Evolutionary conservation across 1,284 basidiomycete species (phyloP).

Genomic region (Fomitopsis palustris): DNA sequence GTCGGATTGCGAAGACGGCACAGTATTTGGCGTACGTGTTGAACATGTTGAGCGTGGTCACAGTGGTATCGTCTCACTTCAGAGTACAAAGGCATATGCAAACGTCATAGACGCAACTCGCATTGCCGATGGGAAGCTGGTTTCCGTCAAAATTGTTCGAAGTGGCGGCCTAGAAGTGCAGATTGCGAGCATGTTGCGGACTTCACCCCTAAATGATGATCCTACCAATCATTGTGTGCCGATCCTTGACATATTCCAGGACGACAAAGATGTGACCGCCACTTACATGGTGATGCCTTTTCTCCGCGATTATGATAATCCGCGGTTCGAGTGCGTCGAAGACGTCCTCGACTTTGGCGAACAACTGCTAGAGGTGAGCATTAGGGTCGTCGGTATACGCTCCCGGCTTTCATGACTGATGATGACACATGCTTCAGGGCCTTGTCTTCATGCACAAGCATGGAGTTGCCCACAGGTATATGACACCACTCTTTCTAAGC

Average conservation of each 20-base stretch:
- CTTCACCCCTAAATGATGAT: constrained; percentile 17
- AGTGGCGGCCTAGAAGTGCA: constrained; percentile 15
- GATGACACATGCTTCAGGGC: constrained; percentile 13
- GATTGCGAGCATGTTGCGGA: constrained; percentile 11
- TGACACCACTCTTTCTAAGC: too few species aligned
- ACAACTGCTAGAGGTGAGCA: constrained; percentile 24
- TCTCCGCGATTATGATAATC: constrained; percentile 21
- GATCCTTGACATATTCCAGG: constrained; percentile 15
- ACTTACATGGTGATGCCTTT: constrained; percentile 24
- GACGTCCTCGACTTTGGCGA: constrained; percentile 24
- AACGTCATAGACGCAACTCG: constrained; percentile 24
- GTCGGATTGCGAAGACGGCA: too few species aligned
- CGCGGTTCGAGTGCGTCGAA: constrained; percentile 17
- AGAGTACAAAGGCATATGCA: too few species aligned
- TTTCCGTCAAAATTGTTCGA: constrained; percentile 21
- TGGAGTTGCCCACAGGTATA: constrained; percentile 24
- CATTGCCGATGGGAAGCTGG: constrained; percentile 19
- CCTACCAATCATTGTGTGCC: constrained; percentile 19
- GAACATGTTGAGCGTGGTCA: too few species aligned
- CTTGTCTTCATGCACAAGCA: constrained; percentile 23
- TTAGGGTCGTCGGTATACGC: too few species aligned
- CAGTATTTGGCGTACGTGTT: too few species aligned
- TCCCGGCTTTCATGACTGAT: too few species aligned
- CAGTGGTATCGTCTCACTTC: too few species aligned
- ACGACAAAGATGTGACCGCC: constrained; percentile 10